Evolutionary conservation across 2,329 filamentous ascomycete genomes (phyloP).

Genomic region (Trichoderma semiorbis): DNA sequence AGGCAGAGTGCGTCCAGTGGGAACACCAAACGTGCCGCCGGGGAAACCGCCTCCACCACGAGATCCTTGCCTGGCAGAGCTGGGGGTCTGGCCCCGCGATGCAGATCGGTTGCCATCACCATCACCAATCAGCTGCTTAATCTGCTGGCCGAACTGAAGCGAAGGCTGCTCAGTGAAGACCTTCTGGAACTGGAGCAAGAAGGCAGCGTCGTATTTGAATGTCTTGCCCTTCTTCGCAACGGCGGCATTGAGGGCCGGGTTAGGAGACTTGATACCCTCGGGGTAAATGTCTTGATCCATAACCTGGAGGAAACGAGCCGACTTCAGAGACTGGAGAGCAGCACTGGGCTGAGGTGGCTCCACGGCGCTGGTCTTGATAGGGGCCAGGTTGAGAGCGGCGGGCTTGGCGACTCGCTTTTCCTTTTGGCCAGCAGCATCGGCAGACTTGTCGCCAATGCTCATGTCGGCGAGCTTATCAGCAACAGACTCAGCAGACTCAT

Average conservation of each 20-base stretch:
- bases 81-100: slow-evolving; percentile 55
- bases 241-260: slow-evolving; percentile 81
- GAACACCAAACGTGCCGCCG: slow-evolving; percentile 69
- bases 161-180: slow-evolving; percentile 97
- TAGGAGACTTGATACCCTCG: slow-evolving; percentile 78
- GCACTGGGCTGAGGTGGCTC: slow-evolving; percentile 92
- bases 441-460: slow-evolving; percentile 45
- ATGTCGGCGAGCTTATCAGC: slow-evolving; percentile 51
- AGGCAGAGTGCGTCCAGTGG: slow-evolving; percentile 57
- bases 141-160: slow-evolving; percentile 84
- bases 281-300: slow-evolving; percentile 80
- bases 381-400: slow-evolving; percentile 79
- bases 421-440: slow-evolving; percentile 49
- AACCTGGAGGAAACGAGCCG: slow-evolving; percentile 80
- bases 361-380: slow-evolving; percentile 75
- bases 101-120: slow-evolving; percentile 60
- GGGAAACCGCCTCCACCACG: slow-evolving; percentile 50
- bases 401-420: slow-evolving; percentile 72
- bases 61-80: slow-evolving; percentile 48
- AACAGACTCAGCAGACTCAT: slow-evolving; percentile 36
- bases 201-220: slow-evolving; percentile 93
- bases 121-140: slow-evolving; percentile 84
- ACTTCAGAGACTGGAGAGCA: slow-evolving; percentile 88
- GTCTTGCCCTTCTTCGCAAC: slow-evolving; percentile 74
- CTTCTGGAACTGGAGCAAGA: slow-evolving; percentile 92